Conservation (phyloP, 2,329 filamentous ascomycete species). For the Pseudogymnoascus destructans region DNA sequence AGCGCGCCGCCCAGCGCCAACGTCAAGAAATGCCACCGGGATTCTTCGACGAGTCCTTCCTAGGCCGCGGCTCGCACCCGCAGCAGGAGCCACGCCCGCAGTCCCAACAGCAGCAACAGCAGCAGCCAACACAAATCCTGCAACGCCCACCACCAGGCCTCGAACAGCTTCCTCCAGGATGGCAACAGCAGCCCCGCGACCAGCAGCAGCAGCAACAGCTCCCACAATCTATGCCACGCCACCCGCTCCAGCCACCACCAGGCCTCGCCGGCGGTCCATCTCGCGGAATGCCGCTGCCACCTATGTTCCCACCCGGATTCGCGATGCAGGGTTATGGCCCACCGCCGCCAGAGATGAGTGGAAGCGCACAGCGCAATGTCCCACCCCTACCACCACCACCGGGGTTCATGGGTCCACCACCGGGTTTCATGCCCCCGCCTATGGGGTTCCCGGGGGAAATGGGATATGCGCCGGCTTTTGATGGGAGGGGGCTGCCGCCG, state of each 20-base stretch:
- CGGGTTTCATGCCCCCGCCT: conserved; percentile 41
- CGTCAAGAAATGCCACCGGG: conserved; percentile 22
- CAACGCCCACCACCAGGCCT: conserved; percentile 50
- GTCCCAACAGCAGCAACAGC: conserved; percentile 37
- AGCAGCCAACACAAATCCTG: conserved; percentile 49
- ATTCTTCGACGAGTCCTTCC: conserved; percentile 24
- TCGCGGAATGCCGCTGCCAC: conserved; percentile 35
- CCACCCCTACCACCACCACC: conserved; percentile 37
- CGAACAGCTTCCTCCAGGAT: conserved; percentile 43
- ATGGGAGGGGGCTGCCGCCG: conserved; percentile 42
- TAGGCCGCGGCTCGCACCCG: conserved; percentile 19
- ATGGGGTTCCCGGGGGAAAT: conserved; percentile 42
- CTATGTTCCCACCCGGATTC: conserved; percentile 51
- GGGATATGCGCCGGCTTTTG: conserved; percentile 38
- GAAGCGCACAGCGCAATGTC: conserved; percentile 26
- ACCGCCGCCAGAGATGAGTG: conserved; percentile 30
- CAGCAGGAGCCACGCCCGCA: conserved; percentile 26
- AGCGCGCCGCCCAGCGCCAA: conserved; percentile 28
- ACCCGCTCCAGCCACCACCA: conserved; percentile 49
- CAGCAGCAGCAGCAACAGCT: conserved; percentile 22
- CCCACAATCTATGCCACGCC: conserved; percentile 27
- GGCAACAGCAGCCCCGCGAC: conserved; percentile 37
- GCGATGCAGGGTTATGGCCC: conserved; percentile 36
- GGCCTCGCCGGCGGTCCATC: conserved; percentile 34
- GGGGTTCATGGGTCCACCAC: conserved; percentile 24